Base-by-base conservation (phyloP, 148 eudicot genomes). In the Simmondsia chinensis region DNA sequence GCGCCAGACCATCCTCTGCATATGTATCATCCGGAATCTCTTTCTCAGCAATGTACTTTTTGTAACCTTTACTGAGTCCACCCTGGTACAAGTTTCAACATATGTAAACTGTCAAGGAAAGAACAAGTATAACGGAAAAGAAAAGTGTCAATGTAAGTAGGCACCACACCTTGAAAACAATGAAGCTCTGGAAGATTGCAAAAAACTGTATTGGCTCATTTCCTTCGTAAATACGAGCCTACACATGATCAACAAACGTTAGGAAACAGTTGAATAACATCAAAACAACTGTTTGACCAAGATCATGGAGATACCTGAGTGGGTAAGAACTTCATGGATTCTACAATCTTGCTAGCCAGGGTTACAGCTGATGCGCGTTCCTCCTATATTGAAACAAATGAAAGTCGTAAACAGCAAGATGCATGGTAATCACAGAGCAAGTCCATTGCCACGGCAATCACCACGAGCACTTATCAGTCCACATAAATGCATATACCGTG, bases 151-250 rank as follows among this genome's bases (percentile, higher is more conserved):
- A n/a, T 33, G n/a, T 23, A 7, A 55, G 52, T 45, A 31, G n/a
- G n/a, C n/a, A 35, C 29, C 56, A 56, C 39, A 80, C 99, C 94
- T 91, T 82, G 57, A 85, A 77, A 57, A 79, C 76, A 46, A 86
- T 71, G 55, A 93, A 93, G 66, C 91, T 79, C 60, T 93, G 99
- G 39, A 93, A 86, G 64, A 93, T 80, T 32, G 80, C 80, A 56
- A 82, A 82, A 64, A 93, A 86, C 55, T 65, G 94, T 61, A 80
- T 66, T 1, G 99, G 88, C 68, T 93, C 99, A 55, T 64, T 66
- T 60, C 89, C 99, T 66, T 86, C 99, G 22, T 65, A 73, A 48
- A 77, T 67, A 23, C 94, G 91, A 44, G 89, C 77, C 99, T 93
- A 50, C 23, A 72, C 26, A 50, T 43, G 32, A 51, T 6, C n/a